Evolutionary conservation across 164 flowering plant genomes (phyloP).

Genomic region (Nymphaea thermarum): DNA sequence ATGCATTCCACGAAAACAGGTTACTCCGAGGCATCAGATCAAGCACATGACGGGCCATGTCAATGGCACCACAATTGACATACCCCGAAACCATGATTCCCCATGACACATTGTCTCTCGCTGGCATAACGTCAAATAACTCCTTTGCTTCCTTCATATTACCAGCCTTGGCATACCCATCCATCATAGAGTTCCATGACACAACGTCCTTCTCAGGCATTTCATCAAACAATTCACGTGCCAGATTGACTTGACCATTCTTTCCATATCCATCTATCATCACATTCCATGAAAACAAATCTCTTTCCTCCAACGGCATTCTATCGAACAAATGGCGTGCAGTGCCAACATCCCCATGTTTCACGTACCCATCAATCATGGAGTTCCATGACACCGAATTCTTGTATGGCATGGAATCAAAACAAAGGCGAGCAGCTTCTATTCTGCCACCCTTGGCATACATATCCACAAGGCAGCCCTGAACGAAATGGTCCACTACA

Average conservation of each 20-base stretch:
- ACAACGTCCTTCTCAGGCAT: conserved; percentile 19
- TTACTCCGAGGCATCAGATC: conserved; percentile 7
- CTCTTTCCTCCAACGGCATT: not conserved
- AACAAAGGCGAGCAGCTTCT: conserved; percentile 14
- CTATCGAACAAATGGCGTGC: not conserved
- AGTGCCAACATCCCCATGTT: not conserved
- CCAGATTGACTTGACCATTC: conserved; percentile 14
- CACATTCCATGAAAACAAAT: conserved; percentile 9
- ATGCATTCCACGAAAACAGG: conserved; percentile 8
- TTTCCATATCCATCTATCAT: conserved; percentile 25
- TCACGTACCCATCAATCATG: conserved; percentile 29
- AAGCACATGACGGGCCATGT: conserved; percentile 8
- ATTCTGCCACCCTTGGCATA: conserved; percentile 17
- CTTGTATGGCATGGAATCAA: conserved; percentile 11
- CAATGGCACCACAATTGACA: conserved; percentile 22
- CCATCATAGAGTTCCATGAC: conserved; percentile 34
- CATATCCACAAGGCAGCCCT: conserved; percentile 23
- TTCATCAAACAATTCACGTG: conserved; percentile 18
- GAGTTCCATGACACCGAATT: conserved; percentile 19
- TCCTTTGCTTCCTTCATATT: conserved; percentile 12
- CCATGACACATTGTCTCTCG: conserved; percentile 24
- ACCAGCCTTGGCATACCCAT: conserved; percentile 23
- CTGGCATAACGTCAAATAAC: conserved; percentile 16
- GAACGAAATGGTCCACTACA: conserved; percentile 19
- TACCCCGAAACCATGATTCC: conserved; percentile 18